These are phyloP conservation scores for Phlebiopsis gigantea DNA, from an alignment of 768 basidiomycete species.

Conservation along the genomic window DNA sequence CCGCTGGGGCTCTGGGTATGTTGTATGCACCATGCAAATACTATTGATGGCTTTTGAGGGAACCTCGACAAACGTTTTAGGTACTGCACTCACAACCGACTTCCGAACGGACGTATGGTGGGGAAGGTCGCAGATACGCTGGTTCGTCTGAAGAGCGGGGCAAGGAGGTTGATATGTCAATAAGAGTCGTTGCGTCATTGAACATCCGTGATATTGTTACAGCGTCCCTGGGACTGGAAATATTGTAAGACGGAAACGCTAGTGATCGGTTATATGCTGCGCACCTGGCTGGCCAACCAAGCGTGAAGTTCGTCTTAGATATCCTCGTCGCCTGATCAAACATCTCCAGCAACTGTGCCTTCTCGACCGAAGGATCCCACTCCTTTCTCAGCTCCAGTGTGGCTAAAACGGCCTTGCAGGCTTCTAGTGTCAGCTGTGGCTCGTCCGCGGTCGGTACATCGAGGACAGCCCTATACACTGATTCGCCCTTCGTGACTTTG, in stretches of 20 bases:
- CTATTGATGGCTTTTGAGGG: too few relatives aligned
- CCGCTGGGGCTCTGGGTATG: constrained; percentile 24
- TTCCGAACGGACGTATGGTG: constrained; percentile 88
- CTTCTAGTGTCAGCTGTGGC: constrained; percentile 53
- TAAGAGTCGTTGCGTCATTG: constrained; percentile 72
- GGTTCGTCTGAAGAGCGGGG: constrained; percentile 90
- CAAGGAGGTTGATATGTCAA: constrained; percentile 91
- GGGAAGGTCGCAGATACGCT: constrained; percentile 84
- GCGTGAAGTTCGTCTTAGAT: constrained; percentile 81
- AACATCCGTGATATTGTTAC: constrained; percentile 89
- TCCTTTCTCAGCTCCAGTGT: constrained; percentile 86
- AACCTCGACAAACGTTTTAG: constrained; percentile 4
- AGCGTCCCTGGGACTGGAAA: constrained; percentile 78
- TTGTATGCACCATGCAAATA: constrained; percentile 96
- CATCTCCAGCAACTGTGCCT: constrained; percentile 76
- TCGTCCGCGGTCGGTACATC: constrained; percentile 72
- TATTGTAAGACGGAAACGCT: constrained; percentile 11
- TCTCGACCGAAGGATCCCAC: constrained; percentile 93
- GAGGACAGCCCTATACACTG: constrained; percentile 74
- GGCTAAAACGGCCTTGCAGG: constrained; percentile 75
- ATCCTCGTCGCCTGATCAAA: constrained; percentile 84
- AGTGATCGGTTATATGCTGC: constrained; percentile 25
- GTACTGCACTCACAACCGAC: constrained; percentile 51
- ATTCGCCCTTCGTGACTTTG: constrained; percentile 66
- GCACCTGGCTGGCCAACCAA: constrained; percentile 97